Base-by-base conservation (phyloP, 1,284 basidiomycete genomes). In the Malassezia brasiliensis region DNA sequence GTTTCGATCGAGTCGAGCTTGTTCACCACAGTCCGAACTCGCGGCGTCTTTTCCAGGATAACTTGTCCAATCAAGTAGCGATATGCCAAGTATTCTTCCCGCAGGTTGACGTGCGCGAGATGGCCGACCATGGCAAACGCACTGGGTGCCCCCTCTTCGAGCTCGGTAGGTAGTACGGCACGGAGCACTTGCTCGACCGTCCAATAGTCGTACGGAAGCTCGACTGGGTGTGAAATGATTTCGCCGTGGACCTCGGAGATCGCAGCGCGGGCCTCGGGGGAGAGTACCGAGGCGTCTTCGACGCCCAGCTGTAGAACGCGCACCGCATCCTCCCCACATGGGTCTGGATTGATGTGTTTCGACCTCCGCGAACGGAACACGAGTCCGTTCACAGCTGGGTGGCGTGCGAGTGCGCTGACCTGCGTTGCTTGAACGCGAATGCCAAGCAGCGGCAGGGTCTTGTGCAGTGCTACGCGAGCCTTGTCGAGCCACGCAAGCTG, bases 41-140 rank as follows among this genome's bases (percentile, higher is more conserved):
- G 77, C 65, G 87, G 87, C 51, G 72, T 71, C 53, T 70, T 66
- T 44, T 58, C 63, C 35, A 74, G 59, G 37, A 96, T 84, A 30
- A 96, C 80, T 75, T 93, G 84, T 0, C 90, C 94, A 62, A 98
- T 94, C 31, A 93, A 75, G 65, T 86, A 77, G 72, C 90, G 90
- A 77, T 87, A 96, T 3, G 90, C 90, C 28, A 94, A 74, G 77
- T 90, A 98, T 73, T 91, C 86, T 28, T 85, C 83, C 58, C 86
- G 83, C 22, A 98, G 80, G 72, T 99, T 99, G 56, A 98, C 77
- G 72, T 98, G 94, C 1, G 79, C 79, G 52, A 98, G 85, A 75
- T 98, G 94, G 0, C 94, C 93, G 1, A 85, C 87, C 53, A 83
- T 81, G 10, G 93, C 85, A 76, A 90, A 98, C 0, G 88, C 86